These are phyloP conservation scores for Curvularia hawaiiensis DNA, from an alignment of 2,329 filamentous ascomycete genomes.

Conservation along the genomic window DNA sequence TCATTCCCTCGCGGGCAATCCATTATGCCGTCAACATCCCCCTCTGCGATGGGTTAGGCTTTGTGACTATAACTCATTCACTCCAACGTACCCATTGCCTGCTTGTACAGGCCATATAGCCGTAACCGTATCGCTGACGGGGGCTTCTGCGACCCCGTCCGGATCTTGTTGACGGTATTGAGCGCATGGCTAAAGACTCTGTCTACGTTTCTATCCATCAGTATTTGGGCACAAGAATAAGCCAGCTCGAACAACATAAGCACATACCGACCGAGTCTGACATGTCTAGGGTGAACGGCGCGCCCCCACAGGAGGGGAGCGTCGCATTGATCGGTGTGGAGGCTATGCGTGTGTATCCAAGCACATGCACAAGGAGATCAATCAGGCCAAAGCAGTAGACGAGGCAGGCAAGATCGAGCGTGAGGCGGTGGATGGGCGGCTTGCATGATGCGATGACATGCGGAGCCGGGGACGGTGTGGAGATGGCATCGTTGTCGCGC, in stretches of 20 bases:
- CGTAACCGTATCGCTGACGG: conserved; percentile 83
- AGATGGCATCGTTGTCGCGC: conserved; percentile 17
- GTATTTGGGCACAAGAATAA: neutral
- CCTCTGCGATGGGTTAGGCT: conserved; percentile 61
- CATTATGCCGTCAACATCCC: conserved; percentile 94
- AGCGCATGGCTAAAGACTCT: conserved; percentile 98
- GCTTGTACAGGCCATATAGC: conserved; percentile 98
- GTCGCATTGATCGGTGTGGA: conserved; percentile 17
- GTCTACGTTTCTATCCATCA: conserved; percentile 60
- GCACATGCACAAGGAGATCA: conserved; percentile 3
- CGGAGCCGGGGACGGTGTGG: conserved; percentile 15
- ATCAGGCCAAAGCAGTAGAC: conserved; percentile 4
- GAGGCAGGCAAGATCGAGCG: neutral
- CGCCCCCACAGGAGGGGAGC: conserved; percentile 23
- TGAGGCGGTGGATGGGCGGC: conserved; percentile 2
- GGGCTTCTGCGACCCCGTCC: conserved; percentile 87
- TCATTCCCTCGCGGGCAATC: conserved; percentile 68
- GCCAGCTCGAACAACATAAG: neutral
- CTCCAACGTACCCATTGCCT: conserved; percentile 74
- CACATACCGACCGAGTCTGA: conserved; percentile 50
- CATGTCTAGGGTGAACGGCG: conserved; percentile 38
- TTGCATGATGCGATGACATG: conserved; percentile 19
- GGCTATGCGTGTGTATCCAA: neutral
- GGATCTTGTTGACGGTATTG: conserved; percentile 98
- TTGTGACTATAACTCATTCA: neutral